Conservation (phyloP, 176 grass and related monocot species). For the Tillandsia fasciculata region DNA sequence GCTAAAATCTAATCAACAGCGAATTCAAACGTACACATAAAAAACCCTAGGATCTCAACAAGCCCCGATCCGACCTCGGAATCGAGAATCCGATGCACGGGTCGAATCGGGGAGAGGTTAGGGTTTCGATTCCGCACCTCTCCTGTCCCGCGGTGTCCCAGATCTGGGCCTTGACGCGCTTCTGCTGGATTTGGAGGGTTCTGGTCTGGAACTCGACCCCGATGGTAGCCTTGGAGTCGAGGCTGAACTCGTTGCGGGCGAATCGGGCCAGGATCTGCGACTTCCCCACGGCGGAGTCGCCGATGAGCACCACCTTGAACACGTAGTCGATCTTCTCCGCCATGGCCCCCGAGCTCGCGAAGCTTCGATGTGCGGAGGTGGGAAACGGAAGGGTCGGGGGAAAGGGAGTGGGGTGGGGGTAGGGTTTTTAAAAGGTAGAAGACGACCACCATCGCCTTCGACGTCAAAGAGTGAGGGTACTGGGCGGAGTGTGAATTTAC, state of each 20-base stretch:
- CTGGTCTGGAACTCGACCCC: slow-evolving; percentile 31
- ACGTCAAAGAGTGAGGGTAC: too few relatives aligned
- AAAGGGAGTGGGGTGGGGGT: neutral
- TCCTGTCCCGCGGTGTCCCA: slow-evolving; percentile 27
- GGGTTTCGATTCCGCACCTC: slow-evolving; percentile 6
- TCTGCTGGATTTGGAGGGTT: slow-evolving; percentile 44
- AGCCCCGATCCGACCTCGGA: neutral
- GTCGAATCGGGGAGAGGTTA: neutral
- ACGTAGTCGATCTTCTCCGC: slow-evolving; percentile 48
- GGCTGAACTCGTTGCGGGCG: slow-evolving; percentile 21
- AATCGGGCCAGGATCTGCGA: slow-evolving; percentile 48
- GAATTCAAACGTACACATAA: neutral
- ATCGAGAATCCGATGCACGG: too few relatives aligned
- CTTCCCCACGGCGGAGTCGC: slow-evolving; percentile 51
- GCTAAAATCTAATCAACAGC: too few relatives aligned
- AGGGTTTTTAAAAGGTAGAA: too few relatives aligned
- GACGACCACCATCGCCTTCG: too few relatives aligned
- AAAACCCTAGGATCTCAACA: neutral
- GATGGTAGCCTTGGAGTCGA: slow-evolving; percentile 27
- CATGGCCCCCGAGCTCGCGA: neutral
- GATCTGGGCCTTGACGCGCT: slow-evolving; percentile 32
- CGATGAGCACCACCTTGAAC: slow-evolving; percentile 59
- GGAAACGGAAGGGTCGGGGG: neutral
- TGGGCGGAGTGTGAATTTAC: too few relatives aligned
- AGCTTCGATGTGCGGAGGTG: neutral